Conservation (phyloP, 2,329 filamentous ascomycete genomes). For the Microdochium trichocladiopsis region DNA sequence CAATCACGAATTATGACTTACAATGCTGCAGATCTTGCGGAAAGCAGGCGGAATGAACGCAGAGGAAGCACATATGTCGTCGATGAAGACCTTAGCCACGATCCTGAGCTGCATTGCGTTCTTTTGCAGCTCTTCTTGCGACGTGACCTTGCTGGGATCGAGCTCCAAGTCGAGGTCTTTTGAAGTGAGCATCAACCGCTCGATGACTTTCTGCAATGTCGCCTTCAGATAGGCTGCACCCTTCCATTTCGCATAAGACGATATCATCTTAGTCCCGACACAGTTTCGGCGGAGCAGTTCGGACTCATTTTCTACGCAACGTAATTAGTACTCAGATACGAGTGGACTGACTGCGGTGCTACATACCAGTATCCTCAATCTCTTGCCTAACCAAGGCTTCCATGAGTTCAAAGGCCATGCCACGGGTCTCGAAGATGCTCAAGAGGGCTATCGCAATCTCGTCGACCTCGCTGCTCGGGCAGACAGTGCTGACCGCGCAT, state of each 20-base stretch:
- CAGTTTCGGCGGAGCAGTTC: conserved; percentile 62
- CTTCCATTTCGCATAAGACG: conserved; percentile 67
- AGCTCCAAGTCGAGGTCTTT: conserved; percentile 63
- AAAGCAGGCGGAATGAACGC: conserved; percentile 56
- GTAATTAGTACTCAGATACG: neutral
- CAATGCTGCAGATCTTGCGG: conserved; percentile 60
- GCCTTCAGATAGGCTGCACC: conserved; percentile 54
- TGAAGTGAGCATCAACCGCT: conserved; percentile 58
- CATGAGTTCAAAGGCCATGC: conserved; percentile 54
- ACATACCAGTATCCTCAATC: conserved; percentile 55
- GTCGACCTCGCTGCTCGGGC: conserved; percentile 61
- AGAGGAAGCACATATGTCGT: conserved; percentile 60
- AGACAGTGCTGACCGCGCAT: conserved; percentile 57
- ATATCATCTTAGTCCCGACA: conserved; percentile 67
- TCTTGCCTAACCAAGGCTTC: conserved; percentile 63
- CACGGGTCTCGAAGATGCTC: conserved; percentile 63
- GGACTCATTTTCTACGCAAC: conserved; percentile 55
- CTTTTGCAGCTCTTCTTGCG: conserved; percentile 56
- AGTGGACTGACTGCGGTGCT: neutral
- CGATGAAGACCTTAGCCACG: conserved; percentile 64
- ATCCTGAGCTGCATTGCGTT: conserved; percentile 60
- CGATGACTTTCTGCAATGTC: conserved; percentile 60
- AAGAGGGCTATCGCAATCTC: conserved; percentile 61
- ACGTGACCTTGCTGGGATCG: conserved; percentile 54
- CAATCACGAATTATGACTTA: conserved; percentile 24